Percentiles rank a stretch among this genome's conserved stretches.
Evolutionary conservation across 1,139 yeast species (phyloP).

Genomic region (Barnettozyma hawaiiensis): DNA sequence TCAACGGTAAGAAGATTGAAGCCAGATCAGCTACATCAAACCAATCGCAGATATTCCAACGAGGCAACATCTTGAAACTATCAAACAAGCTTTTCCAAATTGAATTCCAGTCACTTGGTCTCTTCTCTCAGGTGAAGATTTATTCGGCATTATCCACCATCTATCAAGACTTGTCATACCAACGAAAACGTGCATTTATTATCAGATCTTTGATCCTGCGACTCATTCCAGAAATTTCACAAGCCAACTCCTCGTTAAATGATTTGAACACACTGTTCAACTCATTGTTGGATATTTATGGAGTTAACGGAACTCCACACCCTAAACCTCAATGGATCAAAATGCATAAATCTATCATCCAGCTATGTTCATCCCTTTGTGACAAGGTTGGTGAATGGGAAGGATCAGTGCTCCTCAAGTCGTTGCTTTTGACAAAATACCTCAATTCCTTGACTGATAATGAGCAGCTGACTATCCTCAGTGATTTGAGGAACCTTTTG

Average conservation of each 20-base stretch:
- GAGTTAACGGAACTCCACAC: constrained; percentile 31
- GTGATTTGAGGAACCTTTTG: constrained; percentile 25
- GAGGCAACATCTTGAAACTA: constrained; percentile 44
- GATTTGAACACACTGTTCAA: constrained; percentile 35
- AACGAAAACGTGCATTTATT: constrained; percentile 66
- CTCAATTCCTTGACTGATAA: constrained; percentile 43
- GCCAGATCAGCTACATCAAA: constrained; percentile 18
- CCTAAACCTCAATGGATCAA: constrained; percentile 44
- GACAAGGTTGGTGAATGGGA: constrained; percentile 44
- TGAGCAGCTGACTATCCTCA: constrained; percentile 39
- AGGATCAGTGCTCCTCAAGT: constrained; percentile 43
- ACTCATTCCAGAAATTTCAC: constrained; percentile 40
- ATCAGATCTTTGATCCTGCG: constrained; percentile 54
- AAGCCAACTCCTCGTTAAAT: constrained; percentile 13
- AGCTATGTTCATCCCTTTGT: constrained; percentile 49
- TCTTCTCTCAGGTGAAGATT: constrained; percentile 52
- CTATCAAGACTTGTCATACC: constrained; percentile 55
- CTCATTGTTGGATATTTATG: constrained; percentile 39
- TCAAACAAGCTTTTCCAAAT: constrained; percentile 40
- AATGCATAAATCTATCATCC: constrained; percentile 52
- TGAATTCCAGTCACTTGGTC: constrained; percentile 38
- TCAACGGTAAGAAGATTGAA: constrained; percentile 29
- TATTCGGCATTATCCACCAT: constrained; percentile 63
- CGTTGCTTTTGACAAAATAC: constrained; percentile 50
- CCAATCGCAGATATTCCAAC: constrained; percentile 26